Evolutionary conservation across 225 moss, liverwort and hornwort species (phyloP).

Genomic region (Ulota crispa): DNA sequence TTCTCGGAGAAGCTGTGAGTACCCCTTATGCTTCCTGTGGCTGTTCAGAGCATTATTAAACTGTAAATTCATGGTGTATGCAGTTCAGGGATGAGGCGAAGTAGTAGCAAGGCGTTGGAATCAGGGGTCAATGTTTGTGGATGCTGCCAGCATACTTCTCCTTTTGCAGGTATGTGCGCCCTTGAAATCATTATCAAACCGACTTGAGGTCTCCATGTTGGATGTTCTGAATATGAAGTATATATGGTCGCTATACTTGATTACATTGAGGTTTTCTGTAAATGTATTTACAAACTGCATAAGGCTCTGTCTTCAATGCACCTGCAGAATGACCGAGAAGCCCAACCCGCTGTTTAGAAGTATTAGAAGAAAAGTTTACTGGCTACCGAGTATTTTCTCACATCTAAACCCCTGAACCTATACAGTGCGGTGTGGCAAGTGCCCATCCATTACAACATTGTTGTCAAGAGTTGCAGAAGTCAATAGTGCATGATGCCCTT

Average conservation of each 20-base stretch:
- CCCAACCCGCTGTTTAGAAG: neutral
- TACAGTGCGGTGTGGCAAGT: no score
- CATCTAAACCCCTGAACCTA: no score
- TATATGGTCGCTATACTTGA: neutral
- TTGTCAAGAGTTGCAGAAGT: no score
- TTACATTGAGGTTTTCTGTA: neutral
- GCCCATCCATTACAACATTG: no score
- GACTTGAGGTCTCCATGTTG: neutral
- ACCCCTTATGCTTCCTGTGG: neutral
- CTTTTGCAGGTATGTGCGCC: constrained; percentile 56
- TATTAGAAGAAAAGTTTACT: neutral
- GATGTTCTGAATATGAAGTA: neutral
- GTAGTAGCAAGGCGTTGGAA: constrained; percentile 37
- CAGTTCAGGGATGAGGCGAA: constrained; percentile 47
- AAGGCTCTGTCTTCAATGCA: neutral
- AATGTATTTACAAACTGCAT: neutral
- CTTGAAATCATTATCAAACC: neutral
- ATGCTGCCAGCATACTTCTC: constrained; percentile 82
- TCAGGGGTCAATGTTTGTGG: constrained; percentile 63
- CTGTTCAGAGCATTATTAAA: neutral
- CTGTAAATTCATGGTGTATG: constrained; percentile 1
- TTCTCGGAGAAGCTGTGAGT: no score
- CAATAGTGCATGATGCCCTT: no score
- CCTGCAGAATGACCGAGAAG: neutral
- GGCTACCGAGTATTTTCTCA: neutral